Percentiles rank a stretch among this genome's conserved stretches.
These are phyloP conservation scores for Hordeum vulgare DNA, from an alignment of 176 grass and related monocot species.

Conservation along the genomic window MorexV3_pseudomolecules_assembly NC_058521.1:563748836-563749335, in stretches of 20 bases:
- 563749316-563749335: conserved; percentile 40
- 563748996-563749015: conserved; percentile 72
- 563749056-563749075: conserved; percentile 80
- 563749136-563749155: neutral
- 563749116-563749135: neutral
- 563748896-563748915: conserved; percentile 76
- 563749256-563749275: conserved; percentile 57
- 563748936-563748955: conserved; percentile 61
- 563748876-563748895: conserved; percentile 73
- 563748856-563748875: conserved; percentile 81
- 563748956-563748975: conserved; percentile 83
- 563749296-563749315: conserved; percentile 70
- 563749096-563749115: conserved; percentile 43
- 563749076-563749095: conserved; percentile 72
- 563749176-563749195: conserved; percentile 48
- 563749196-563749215: conserved; percentile 34
- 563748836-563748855: conserved; percentile 39
- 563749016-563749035: conserved; percentile 29
- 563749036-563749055: conserved; percentile 34
- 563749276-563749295: conserved; percentile 88
- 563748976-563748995: conserved; percentile 76
- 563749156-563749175: conserved; percentile 35
- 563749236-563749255: conserved; percentile 45
- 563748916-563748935: conserved; percentile 63
- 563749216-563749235: conserved; percentile 56